Percentiles rank a stretch among this genome's conserved stretches.
These are phyloP conservation scores for Pythium apleroticum DNA, from an alignment of 352 stramenopile species.

Conservation along the genomic window DNA sequence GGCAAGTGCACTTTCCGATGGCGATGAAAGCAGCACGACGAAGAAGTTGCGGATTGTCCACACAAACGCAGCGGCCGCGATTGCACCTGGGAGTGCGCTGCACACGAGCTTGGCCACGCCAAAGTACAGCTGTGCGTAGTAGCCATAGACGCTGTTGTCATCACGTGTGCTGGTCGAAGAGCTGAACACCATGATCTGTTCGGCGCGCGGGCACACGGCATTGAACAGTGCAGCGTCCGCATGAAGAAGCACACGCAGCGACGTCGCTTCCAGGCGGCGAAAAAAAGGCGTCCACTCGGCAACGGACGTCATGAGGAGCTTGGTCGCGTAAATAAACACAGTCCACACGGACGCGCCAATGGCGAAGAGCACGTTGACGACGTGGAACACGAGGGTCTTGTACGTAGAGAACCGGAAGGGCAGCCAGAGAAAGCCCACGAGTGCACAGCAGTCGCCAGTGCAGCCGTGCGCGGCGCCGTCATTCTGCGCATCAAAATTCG, in stretches of 20 bases:
- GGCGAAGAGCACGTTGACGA: constrained; percentile 48
- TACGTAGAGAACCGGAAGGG: constrained; percentile 59
- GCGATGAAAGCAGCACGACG: constrained; percentile 18
- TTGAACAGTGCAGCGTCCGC: constrained; percentile 61
- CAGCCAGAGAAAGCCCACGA: constrained; percentile 50
- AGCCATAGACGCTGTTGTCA: constrained; percentile 32
- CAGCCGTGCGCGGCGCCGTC: constrained; percentile 14
- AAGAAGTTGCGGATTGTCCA: constrained; percentile 48
- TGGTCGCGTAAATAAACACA: constrained; percentile 28
- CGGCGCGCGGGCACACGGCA: constrained; percentile 41
- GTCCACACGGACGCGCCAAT: constrained; percentile 32
- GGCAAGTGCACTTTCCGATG: neutral
- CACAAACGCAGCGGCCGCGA: constrained; percentile 45
- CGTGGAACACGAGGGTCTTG: constrained; percentile 58
- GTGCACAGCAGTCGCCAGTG: constrained; percentile 47
- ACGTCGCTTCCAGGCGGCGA: constrained; percentile 29
- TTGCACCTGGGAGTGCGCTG: constrained; percentile 40
- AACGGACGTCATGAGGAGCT: constrained; percentile 21
- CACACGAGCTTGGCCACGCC: constrained; percentile 48
- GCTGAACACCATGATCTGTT: constrained; percentile 55
- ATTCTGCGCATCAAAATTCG: constrained; percentile 12
- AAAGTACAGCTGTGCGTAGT: constrained; percentile 64
- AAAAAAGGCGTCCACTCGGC: constrained; percentile 15
- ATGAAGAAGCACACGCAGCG: constrained; percentile 39
- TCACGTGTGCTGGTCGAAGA: constrained; percentile 35